These are phyloP conservation scores for Pyropia yezoensis DNA, from an alignment of 23 red algal species.

Conservation along the genomic window DNA sequence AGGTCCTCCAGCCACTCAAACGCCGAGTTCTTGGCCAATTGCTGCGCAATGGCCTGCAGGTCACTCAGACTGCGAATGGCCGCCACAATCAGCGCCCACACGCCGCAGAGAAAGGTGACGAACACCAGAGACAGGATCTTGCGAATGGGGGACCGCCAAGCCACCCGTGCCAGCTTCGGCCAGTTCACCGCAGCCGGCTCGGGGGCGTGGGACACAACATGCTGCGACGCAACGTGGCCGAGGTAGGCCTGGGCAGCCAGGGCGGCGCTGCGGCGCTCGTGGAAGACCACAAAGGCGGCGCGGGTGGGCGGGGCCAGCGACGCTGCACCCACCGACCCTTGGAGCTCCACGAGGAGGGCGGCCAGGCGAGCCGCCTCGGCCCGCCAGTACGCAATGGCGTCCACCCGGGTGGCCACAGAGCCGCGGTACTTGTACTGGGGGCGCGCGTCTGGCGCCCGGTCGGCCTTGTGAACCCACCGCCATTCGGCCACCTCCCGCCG, in stretches of 20 bases:
- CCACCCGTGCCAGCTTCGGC: conserved; percentile 19
- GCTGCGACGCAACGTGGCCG: conserved; percentile 5
- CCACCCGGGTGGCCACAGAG: neutral
- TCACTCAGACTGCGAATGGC: conserved; percentile 37
- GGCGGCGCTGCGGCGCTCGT: conserved; percentile 24
- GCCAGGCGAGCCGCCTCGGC: neutral
- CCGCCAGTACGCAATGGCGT: neutral
- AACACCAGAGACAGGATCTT: conserved; percentile 14
- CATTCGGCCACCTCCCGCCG: conserved; percentile 3
- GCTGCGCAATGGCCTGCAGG: conserved; percentile 15
- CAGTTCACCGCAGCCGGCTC: conserved; percentile 45
- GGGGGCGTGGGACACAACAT: conserved; percentile 12
- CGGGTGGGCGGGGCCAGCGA: conserved; percentile 31
- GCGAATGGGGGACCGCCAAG: conserved; percentile 1
- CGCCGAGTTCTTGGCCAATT: neutral
- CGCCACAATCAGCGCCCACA: conserved; percentile 33
- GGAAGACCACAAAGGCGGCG: conserved; percentile 48
- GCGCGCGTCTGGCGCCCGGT: neutral
- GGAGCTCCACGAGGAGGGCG: neutral
- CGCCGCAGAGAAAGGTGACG: conserved; percentile 15
- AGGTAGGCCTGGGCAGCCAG: conserved; percentile 26
- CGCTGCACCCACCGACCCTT: conserved; percentile 1
- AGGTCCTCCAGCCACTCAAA: neutral
- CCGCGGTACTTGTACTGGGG: neutral
- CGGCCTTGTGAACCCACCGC: neutral